phyloP scores from a whole-genome alignment of 768 basidiomycete genomes.

The Podaxis sp. region DNA sequence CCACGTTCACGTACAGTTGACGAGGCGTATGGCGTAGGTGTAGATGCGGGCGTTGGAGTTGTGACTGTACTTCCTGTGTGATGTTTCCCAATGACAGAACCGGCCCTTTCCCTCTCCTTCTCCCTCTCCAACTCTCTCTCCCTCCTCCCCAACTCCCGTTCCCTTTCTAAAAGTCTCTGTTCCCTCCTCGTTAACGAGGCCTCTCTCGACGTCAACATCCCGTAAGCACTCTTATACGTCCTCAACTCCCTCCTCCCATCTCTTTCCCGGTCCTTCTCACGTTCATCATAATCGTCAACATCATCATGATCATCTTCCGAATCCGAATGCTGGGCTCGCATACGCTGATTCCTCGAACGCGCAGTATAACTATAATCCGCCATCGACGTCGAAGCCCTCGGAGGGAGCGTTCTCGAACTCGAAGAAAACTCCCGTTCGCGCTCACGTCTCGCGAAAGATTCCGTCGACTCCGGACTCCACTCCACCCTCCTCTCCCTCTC shows the following conservation, averaged over 20 bases:
- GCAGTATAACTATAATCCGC: constrained; percentile 42
- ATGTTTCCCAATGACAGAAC: constrained; percentile 26
- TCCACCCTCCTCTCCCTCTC: constrained; percentile 26
- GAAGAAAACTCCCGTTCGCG: constrained; percentile 19
- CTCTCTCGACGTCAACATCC: constrained; percentile 26
- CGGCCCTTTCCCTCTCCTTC: constrained; percentile 16
- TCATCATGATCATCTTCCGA: constrained; percentile 24
- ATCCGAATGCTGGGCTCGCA: neutral
- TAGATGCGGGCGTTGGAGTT: neutral
- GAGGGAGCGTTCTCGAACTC: constrained; percentile 22
- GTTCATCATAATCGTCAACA: neutral
- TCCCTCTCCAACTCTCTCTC: constrained; percentile 21
- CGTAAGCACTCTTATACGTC: constrained; percentile 41
- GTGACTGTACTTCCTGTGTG: neutral
- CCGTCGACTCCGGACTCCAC: constrained; percentile 36
- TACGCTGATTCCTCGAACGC: constrained; percentile 9
- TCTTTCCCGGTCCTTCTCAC: neutral
- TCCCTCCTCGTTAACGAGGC: constrained; percentile 15
- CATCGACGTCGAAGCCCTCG: constrained; percentile 57
- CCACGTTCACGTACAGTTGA: constrained; percentile 23
- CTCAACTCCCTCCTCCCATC: constrained; percentile 24
- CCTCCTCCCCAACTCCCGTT: constrained; percentile 13
- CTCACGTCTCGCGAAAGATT: constrained; percentile 20
- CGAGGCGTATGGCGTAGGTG: constrained; percentile 20
- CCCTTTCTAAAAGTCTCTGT: constrained; percentile 15